Evolutionary conservation across 2,329 filamentous ascomycete genomes (phyloP).

Genomic region (Tolypocladium tundrense): DNA sequence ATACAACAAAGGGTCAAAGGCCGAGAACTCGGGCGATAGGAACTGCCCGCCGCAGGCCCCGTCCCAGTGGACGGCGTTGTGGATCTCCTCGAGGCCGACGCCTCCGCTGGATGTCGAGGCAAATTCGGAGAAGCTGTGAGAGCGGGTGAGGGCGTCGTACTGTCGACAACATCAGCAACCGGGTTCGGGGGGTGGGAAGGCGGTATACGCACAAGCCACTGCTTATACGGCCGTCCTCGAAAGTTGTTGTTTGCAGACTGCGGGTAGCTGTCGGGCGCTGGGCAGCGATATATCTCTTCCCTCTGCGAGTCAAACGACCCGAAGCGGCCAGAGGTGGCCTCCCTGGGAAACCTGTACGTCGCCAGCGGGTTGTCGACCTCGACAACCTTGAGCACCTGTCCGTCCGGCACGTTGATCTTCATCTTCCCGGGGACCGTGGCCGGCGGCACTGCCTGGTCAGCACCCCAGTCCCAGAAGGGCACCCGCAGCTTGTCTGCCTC

Average conservation of each 20-base stretch:
- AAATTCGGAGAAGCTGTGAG: slow-evolving; percentile 23
- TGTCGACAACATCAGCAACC: slow-evolving; percentile 6
- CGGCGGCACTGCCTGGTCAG: slow-evolving; percentile 29
- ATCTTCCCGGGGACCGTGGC: slow-evolving; percentile 24
- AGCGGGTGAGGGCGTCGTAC: slow-evolving; percentile 31
- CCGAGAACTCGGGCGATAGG: slow-evolving; percentile 26
- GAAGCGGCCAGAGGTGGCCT: slow-evolving; percentile 25
- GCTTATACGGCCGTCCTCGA: slow-evolving; percentile 21
- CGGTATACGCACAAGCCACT: slow-evolving; percentile 26
- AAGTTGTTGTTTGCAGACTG: slow-evolving; percentile 26
- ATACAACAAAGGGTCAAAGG: slow-evolving; percentile 36
- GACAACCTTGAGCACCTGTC: slow-evolving; percentile 15
- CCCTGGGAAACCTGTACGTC: slow-evolving; percentile 37
- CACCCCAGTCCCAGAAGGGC: slow-evolving; percentile 47
- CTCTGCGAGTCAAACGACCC: slow-evolving; percentile 19
- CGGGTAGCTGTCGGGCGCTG: slow-evolving; percentile 26
- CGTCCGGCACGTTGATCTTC: slow-evolving; percentile 30
- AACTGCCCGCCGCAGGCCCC: slow-evolving; percentile 31
- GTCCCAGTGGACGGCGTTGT: slow-evolving; percentile 32
- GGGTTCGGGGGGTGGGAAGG: not conserved
- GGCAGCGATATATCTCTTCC: slow-evolving; percentile 30
- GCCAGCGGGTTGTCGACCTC: slow-evolving; percentile 41
- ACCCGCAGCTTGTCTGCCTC: slow-evolving; percentile 36
- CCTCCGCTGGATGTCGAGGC: slow-evolving; percentile 22
- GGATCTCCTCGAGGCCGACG: slow-evolving; percentile 31